Base-by-base conservation (phyloP, 139 green algal species). In the Ettlia oleoabundans region DNA sequence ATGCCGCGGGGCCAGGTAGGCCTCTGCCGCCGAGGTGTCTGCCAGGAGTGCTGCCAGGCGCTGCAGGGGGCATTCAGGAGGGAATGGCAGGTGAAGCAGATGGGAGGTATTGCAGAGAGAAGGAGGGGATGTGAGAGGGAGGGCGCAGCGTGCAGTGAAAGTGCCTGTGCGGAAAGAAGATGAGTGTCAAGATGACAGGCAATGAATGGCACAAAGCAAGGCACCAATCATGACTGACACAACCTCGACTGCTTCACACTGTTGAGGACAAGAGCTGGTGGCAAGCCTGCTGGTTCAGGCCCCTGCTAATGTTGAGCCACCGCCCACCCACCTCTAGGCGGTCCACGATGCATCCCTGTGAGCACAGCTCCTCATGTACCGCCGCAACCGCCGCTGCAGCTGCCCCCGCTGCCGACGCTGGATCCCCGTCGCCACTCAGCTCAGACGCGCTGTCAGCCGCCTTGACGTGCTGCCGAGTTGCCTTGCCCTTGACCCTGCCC, bases 1-100 rank as follows among this genome's bases (percentile, higher is more conserved):
- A 64, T 97, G 93, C 2, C 93, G 85, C 2, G 81, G 71, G 18
- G 80, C 82, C 61, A 96, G 84, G 80, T 95, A 96, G 0, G 71
- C 53, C 53, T 94, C 91, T 15, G 41, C 30, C 15, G 42, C n/a
- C 26, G 52, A 62, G 7, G 30, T 35, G 18, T 83, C 61, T 1
- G 43, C 65, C 33, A 73, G 0, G 67, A 87, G 41, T 2, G 47
- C 55, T 3, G 78, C 63, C 61, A 89, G 72, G 40, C 47, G 65
- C 78, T 82, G 76, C 76, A 41, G 6, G n/a, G 2, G 47, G 47
- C 47, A 15, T n/a, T n/a, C 13, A 58, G 10, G 47, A 15, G 47
- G 47, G 13, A 10, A 58, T 10, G 10, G 47, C 15, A 15, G 47
- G 47, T 58, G 47, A 15, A 15, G 47, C 13, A 58, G 47, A 58